Evolutionary conservation across 2,329 filamentous ascomycete species (phyloP), one percentile per base, ranked within the genome.

Genomic region (Neofusicoccum laricinum): DNA sequence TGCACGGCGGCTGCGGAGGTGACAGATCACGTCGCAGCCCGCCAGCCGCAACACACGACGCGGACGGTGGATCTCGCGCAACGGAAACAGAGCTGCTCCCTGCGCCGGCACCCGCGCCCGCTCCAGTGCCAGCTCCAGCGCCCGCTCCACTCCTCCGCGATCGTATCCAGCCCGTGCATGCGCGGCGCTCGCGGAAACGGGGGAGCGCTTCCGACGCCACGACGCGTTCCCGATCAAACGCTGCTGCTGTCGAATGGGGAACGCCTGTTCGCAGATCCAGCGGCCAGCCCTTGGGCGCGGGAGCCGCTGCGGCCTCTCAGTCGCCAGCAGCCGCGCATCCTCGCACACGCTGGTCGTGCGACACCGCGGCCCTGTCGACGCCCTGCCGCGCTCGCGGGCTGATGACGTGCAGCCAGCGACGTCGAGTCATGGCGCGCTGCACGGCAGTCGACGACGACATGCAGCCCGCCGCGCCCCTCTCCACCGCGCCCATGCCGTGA

Each of bases 201-300:
- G 55, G 55, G 21, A 59, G 55, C 55, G 17, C 55, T 15, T 59
- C 55, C 55, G 55, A 36, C 55, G 55, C 25, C 55, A 46, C 40
- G 30, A 59, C 36, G 55, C 11, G 43, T 38, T 57, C 49, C 46
- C 25, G 21, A 50, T 50, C 46, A 21, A 53, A 10, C 11, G 53
- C 21, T 17, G 38, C n/a, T 45, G 38, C 11, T 30, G 53, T 43
- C 53, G 38, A 46, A 59, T 46, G 15, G 41, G 36, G 55, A 59
- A 59, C 55, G 55, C 55, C 3, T 59, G 55, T 59, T 59, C 55
- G 55, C 41, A 59, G 55, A 59, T 59, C 55, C 25, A 59, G 55
- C 30, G 41, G 48, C 48, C 11, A 32, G 48, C 14, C 48, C 12
- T n/a, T 15, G 21, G 14, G 55, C 30, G 40, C 25, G 30, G 40